Evolutionary conservation across 371 early-diverging fungal genomes (phyloP).

Genomic region (Mucor plumbeus): DNA sequence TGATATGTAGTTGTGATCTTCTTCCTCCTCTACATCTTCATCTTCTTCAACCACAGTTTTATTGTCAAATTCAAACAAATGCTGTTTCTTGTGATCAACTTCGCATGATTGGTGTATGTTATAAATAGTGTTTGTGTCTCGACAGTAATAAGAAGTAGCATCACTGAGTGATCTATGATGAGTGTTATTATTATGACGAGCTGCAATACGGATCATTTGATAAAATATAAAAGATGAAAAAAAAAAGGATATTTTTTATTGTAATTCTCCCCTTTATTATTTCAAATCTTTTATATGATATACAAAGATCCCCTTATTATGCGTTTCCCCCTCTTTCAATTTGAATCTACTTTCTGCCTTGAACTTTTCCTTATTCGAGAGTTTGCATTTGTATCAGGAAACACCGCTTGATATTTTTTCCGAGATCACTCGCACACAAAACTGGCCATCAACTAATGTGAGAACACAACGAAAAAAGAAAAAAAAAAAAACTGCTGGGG

Average conservation of each 20-base stretch:
- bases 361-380: neutral
- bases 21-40: neutral
- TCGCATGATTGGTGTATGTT: neutral
- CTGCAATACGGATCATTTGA: slow-evolving; percentile 6
- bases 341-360: neutral
- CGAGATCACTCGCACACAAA: neutral
- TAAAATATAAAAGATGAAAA: neutral
- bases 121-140: slow-evolving; percentile 5
- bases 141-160: neutral
- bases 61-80: slow-evolving; percentile 3
- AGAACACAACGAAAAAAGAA: slow-evolving; percentile 11
- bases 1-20: neutral
- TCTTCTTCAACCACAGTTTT: slow-evolving; percentile 6
- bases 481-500: neutral
- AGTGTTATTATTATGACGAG: neutral
- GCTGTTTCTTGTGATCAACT: neutral
- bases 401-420: neutral
- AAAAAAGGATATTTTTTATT: neutral
- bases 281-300: neutral
- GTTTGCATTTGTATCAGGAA: neutral
- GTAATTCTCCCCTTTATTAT: neutral
- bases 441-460: neutral
- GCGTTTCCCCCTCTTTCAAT: neutral
- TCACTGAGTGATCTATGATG: slow-evolving; percentile 2
- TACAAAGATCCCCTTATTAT: neutral